phyloP scores from a whole-genome alignment of 495 filamentous ascomycete species.

The Umbilicaria muhlenbergii region DNA sequence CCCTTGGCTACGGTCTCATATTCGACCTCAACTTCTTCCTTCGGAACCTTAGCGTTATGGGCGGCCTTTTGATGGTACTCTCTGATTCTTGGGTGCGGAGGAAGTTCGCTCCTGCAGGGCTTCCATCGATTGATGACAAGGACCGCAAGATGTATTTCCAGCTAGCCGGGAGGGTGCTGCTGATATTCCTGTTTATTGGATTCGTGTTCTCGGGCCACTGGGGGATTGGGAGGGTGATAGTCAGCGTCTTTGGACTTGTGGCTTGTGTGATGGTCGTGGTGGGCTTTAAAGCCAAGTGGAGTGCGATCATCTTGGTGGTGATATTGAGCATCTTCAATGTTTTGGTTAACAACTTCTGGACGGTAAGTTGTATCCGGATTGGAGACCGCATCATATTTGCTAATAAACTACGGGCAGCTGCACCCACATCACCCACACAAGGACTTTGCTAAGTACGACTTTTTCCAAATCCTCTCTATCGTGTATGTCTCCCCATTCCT shows the following conservation, averaged over 20 bases:
- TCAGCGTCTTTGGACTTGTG: slow-evolving; percentile 67
- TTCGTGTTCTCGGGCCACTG: slow-evolving; percentile 93
- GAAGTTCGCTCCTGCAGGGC: slow-evolving; percentile 86
- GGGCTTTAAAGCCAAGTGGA: slow-evolving; percentile 99
- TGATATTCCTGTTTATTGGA: slow-evolving; percentile 93
- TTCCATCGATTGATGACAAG: slow-evolving; percentile 92
- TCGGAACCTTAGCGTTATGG: slow-evolving; percentile 92
- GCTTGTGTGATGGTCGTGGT: slow-evolving; percentile 98
- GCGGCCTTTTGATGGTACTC: slow-evolving; percentile 91
- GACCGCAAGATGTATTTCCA: slow-evolving; percentile 99
- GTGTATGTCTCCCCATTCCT: slow-evolving; percentile 43
- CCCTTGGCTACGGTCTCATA: slow-evolving; percentile 91
- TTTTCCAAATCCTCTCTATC: slow-evolving; percentile 98
- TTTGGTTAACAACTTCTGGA: slow-evolving; percentile 99
- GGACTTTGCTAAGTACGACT: slow-evolving; percentile 99
- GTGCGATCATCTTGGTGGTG: slow-evolving; percentile 82
- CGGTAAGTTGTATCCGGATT: slow-evolving; percentile 45
- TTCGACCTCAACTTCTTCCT: slow-evolving; percentile 99
- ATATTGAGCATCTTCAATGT: slow-evolving; percentile 94
- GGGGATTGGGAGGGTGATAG: slow-evolving; percentile 69
- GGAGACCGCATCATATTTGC: slow-evolving; percentile 3
- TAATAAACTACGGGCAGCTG: slow-evolving; percentile 38
- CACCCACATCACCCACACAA: slow-evolving; percentile 97
- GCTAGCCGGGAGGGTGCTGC: slow-evolving; percentile 84
- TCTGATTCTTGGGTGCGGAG: slow-evolving; percentile 97